Percentiles rank a stretch among this genome's conserved stretches.
Conservation (phyloP, 1,284 basidiomycete genomes). For the Sporisorium graminicola region DNA sequence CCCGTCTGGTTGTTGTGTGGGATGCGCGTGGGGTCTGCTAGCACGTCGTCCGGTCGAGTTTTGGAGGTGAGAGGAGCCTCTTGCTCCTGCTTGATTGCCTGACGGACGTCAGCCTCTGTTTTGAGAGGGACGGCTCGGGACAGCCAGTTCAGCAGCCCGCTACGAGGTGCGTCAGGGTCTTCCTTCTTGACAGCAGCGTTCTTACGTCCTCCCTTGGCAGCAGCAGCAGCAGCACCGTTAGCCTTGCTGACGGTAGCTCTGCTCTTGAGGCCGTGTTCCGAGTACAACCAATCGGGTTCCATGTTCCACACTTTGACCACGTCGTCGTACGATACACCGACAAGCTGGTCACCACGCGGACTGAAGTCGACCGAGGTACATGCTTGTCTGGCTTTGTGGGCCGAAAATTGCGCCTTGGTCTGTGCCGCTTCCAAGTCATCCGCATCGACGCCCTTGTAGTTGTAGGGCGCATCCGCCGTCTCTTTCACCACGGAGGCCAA, state of each 20-base stretch:
- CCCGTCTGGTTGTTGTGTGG: slow-evolving; percentile 69
- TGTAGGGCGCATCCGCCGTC: slow-evolving; percentile 49
- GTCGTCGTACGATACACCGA: slow-evolving; percentile 65
- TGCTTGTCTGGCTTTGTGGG: slow-evolving; percentile 50
- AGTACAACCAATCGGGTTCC: slow-evolving; percentile 39
- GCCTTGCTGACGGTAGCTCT: slow-evolving; percentile 18
- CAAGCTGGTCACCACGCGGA: slow-evolving; percentile 60
- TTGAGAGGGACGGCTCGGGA: slow-evolving; percentile 28
- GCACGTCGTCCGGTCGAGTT: slow-evolving; percentile 43
- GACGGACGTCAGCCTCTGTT: slow-evolving; percentile 25
- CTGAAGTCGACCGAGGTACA: slow-evolving; percentile 66
- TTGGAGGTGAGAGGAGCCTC: background rate
- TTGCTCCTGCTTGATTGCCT: slow-evolving; percentile 33
- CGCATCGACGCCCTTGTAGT: slow-evolving; percentile 51
- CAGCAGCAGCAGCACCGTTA: slow-evolving; percentile 1
- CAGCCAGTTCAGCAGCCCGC: slow-evolving; percentile 32
- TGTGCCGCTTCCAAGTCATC: slow-evolving; percentile 46
- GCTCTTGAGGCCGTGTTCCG: slow-evolving; percentile 28
- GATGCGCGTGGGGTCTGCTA: slow-evolving; percentile 40
- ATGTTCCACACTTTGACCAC: slow-evolving; percentile 56
- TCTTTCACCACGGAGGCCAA: slow-evolving; percentile 39
- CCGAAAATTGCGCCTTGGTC: slow-evolving; percentile 49
- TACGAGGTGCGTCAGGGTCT: slow-evolving; percentile 8
- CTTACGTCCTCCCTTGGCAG: slow-evolving; percentile 3
- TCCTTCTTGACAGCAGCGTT: slow-evolving; percentile 38